Conservation (phyloP, 345 rosid species). For the Rhodamnia argentea region DNA sequence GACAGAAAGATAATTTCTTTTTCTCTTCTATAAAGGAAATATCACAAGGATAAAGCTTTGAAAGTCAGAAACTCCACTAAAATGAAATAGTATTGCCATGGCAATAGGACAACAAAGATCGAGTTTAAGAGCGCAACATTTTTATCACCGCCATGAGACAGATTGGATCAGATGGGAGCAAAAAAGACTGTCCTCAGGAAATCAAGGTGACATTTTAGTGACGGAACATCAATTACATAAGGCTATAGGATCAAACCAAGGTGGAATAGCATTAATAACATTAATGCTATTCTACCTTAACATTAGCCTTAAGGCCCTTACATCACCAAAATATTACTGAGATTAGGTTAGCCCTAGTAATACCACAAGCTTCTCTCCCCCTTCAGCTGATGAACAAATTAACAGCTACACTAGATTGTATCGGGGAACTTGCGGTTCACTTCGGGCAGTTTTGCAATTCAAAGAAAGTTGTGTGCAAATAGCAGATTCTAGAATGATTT, state of each 20-base stretch:
- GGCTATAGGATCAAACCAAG: background rate
- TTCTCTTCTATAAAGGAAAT: background rate
- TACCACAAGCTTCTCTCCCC: background rate
- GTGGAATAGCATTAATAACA: background rate
- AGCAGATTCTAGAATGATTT: background rate
- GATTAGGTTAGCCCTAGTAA: background rate
- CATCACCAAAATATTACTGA: background rate
- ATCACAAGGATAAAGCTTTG: background rate
- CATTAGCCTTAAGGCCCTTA: background rate
- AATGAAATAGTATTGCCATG: background rate
- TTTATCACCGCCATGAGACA: background rate
- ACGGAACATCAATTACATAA: background rate
- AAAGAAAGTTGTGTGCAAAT: background rate
- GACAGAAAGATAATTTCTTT: background rate
- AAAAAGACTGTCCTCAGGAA: background rate
- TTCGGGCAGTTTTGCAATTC: background rate
- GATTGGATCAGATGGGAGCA: background rate
- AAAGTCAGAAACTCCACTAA: background rate
- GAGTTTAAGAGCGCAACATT: background rate
- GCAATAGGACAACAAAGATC: background rate
- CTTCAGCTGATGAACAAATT: background rate
- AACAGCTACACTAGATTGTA: background rate
- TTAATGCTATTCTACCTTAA: no score
- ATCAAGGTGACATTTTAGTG: background rate
- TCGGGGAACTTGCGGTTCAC: background rate